Evolutionary conservation across 345 rosid species (phyloP).

Genomic region (Linum tenue): DNA sequence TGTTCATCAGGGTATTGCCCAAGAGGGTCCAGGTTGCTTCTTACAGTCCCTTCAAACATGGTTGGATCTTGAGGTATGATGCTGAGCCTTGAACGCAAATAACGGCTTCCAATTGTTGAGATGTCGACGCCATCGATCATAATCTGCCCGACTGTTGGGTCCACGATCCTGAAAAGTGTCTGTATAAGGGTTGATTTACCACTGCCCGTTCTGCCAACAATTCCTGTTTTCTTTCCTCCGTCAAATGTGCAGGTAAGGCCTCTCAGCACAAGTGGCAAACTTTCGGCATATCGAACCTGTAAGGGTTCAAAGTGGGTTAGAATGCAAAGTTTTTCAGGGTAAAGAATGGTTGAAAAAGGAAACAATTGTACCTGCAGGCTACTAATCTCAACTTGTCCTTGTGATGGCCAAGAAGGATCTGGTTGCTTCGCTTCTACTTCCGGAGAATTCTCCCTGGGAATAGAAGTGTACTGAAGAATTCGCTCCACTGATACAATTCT

Average conservation of each 20-base stretch:
- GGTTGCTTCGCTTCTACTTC: constrained; percentile 47
- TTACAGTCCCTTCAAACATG: constrained; percentile 82
- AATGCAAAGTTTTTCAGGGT: no score
- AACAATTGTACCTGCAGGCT: constrained; percentile 48
- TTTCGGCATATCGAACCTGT: constrained; percentile 74
- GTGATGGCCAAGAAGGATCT: constrained; percentile 50
- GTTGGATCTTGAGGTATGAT: constrained; percentile 94
- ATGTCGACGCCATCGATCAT: constrained; percentile 61
- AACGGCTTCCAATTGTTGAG: constrained; percentile 59
- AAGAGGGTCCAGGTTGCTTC: constrained; percentile 83
- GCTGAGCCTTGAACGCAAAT: constrained; percentile 68
- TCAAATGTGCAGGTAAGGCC: constrained; percentile 70
- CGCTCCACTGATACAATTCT: constrained; percentile 82
- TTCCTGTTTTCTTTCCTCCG: constrained; percentile 71
- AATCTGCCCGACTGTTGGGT: constrained; percentile 59
- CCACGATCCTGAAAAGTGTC: constrained; percentile 71
- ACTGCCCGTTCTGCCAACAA: constrained; percentile 89
- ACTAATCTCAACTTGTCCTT: constrained; percentile 45
- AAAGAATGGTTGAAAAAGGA: neutral
- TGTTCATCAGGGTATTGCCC: constrained; percentile 72
- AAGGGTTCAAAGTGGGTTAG: no score
- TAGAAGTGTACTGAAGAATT: constrained; percentile 61
- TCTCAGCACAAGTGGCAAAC: constrained; percentile 71
- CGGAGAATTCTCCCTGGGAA: constrained; percentile 69
- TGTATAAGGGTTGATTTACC: constrained; percentile 90